A percentile compares a stretch with the other conserved stretches of the same genome.
These are phyloP conservation scores for Lecanicillium sp. DNA, from an alignment of 2,329 filamentous ascomycete species.

Conservation along the genomic window DNA sequence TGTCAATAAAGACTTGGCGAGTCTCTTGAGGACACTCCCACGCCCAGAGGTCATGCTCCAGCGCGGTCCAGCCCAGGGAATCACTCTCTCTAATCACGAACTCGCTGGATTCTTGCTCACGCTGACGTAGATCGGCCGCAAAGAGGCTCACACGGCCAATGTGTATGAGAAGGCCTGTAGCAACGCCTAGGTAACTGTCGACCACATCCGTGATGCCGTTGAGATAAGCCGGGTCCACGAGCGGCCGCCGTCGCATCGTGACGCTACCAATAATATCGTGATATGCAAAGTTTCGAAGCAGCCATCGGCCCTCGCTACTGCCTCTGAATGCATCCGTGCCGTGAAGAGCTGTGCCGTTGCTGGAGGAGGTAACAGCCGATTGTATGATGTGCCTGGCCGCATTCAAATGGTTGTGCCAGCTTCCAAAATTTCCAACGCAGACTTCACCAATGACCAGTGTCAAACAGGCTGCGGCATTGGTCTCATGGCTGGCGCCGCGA, in stretches of 20 bases:
- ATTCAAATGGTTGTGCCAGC: slow-evolving; percentile 10
- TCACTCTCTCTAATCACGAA: too few relatives aligned
- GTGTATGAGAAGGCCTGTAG: slow-evolving; percentile 8
- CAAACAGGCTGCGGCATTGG: slow-evolving; percentile 9
- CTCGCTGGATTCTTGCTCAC: too few relatives aligned
- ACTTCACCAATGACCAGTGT: slow-evolving; percentile 10
- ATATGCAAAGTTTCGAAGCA: slow-evolving; percentile 13
- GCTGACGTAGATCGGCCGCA: too few relatives aligned
- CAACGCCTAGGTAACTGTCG: slow-evolving; percentile 11
- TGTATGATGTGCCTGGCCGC: slow-evolving; percentile 10
- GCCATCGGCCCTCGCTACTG: slow-evolving; percentile 10
- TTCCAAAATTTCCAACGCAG: slow-evolving; percentile 3
- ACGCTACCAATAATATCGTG: slow-evolving; percentile 10
- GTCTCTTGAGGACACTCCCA: too few relatives aligned
- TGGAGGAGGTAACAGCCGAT: slow-evolving; percentile 3
- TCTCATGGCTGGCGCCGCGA: slow-evolving; percentile 9
- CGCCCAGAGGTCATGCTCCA: too few relatives aligned
- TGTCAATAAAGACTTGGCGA: too few relatives aligned
- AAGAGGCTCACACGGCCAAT: not conserved
- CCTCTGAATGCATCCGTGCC: slow-evolving; percentile 9
- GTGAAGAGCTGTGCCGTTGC: slow-evolving; percentile 1
- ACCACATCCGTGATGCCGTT: slow-evolving; percentile 11
- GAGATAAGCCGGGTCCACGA: slow-evolving; percentile 10
- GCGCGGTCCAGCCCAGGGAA: too few relatives aligned
- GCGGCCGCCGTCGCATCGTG: slow-evolving; percentile 7